Base-by-base conservation (phyloP, 2,329 filamentous ascomycete species). In the Aspergillus caelatus region DNA sequence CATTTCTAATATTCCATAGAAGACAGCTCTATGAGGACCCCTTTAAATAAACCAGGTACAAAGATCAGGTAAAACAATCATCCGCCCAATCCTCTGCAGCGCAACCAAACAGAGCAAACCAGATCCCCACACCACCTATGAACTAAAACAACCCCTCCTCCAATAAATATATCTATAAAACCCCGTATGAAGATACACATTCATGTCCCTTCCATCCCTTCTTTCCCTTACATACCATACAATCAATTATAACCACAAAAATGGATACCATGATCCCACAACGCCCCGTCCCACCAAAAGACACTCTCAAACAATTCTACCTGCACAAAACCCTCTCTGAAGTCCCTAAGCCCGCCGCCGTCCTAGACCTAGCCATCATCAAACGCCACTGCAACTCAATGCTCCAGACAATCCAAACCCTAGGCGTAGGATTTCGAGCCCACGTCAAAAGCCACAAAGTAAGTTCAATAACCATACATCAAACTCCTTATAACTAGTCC, bases 391-490 rank as follows among this genome's bases (percentile, higher is more conserved):
- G 91, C 76, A 77, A 82, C 64, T 82, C 86, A 41, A 94, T 95
- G 90, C 84, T 93, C 8, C 81, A 87, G 14, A 86, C 90, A 0
- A 84, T 85, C 16, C 75, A 83, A 46, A 78, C 79, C 57, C 78
- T 94, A 16, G 81, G 83, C 0, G 81, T 94, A 28, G 84, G 83
- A 8, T 94, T 92, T 81, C 83, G 92, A 63, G 89, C 90, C 1
- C 92, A 95, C 75, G 87, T 94, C 64, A 95, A 95, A 79, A 93
- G 91, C 26, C 92, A 95, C 76, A 95, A 95, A 81, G 90, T 89
- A 77, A 61, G 71, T 46, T 11, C 23, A 32, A 16, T 23, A 26
- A 11, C 8, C n/a, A 21, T n/a, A 30, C 6, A 46, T 23, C 19
- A 8, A 39, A 21, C 23, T 14, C 11, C n/a, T 9, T 10, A 5